Base-by-base conservation (phyloP, 768 basidiomycete species). In the Boletus coccyginus region DNA sequence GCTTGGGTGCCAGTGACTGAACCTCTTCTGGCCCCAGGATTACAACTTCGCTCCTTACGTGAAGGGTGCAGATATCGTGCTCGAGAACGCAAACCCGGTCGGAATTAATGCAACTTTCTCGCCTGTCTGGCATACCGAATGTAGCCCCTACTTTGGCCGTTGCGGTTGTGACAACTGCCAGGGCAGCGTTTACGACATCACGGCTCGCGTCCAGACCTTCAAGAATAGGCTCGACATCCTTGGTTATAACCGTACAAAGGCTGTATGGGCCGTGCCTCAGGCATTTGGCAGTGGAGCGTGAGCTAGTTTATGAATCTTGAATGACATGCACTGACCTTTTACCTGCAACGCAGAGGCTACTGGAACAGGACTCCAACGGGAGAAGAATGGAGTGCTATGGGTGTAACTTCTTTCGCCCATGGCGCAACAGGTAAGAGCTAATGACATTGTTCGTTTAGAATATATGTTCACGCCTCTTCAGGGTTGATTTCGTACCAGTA, bases 221-320 rank as follows among this genome's bases (percentile, higher is more conserved):
- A 75, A 73, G 49, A 70, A 84, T 44, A 77, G 88, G 32, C 69
- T 86, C 4, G 76, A 81, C 55, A 74, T 81, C 49, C 79, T 87
- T 50, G 87, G 86, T 1, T 86, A 55, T 14, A 82, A 83, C 57
- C 73, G 82, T 11, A 80, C 77, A 8, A 86, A 88, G 65, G 78
- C 84, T 5, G 78, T 90, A 0, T 93, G 90, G 91, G 81, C 84
- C 4, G 87, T 87, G 0, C 88, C 90, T 7, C 90, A 92, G 67
- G 88, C 81, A 0, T 86, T 92, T 63, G 87, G 88, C 19, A 78
- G 77, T 53, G 69, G 63, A 19, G 62, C 63, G 74, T 77, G 31
- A 55, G 70, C 62, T 4, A 2, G 9, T 1, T 32, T 2, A 24
- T 12, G 8, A 27, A 16, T 3, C 7, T n/a, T n/a, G 11, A 33